Evolutionary conservation across 1,284 basidiomycete genomes (phyloP), one percentile per base, ranked within the genome.

Genomic region (Naganishia cerealis): DNA sequence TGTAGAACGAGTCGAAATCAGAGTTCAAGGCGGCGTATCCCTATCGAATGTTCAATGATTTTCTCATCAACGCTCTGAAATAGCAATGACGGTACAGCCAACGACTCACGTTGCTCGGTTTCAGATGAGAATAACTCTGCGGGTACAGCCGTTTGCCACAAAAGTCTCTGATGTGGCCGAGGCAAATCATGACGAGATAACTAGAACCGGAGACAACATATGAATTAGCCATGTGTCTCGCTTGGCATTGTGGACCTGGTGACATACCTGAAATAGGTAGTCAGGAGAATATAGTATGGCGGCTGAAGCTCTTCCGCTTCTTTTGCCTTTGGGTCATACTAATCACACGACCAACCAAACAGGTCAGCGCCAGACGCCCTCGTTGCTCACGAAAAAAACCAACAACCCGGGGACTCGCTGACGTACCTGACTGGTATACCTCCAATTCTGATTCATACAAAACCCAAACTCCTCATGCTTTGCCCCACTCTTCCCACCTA

Each of bases 1-100:
- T 97, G 84, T 98, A 99, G 84, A 99, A 99, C 38, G 94, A 98
- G 82, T 99, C 96, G 75, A 98, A 99, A 80, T 99, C 95, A 40
- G 94, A 96, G 82, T 94, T 96, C 71, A 99, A 85, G 15, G 96
- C 91, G 1, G 95, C 96, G 77, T 97, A 96, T 70, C 94, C 94
- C 91, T 94, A 77, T 13, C 10, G 21, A 21, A 55, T 18, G 54
- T 13, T 7, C n/a, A 13, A 21, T n/a, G 9, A 52, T 21, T 42
- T 26, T 15, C 8, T 33, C 4, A 26, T 42, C 54, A 24, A 56
- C 26, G 9, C 29, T 33, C 29, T 9, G 15, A n/a, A 21, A 12
- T 56, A 42, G 15, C n/a, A 13, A 26, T 24, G 33, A 8, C 15
- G 29, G 12, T 13, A 38, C n/a, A 3, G 52, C 66, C 15, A 13